phyloP scores from a whole-genome alignment of 768 basidiomycete species.

The Amanita fuliginea region DNA sequence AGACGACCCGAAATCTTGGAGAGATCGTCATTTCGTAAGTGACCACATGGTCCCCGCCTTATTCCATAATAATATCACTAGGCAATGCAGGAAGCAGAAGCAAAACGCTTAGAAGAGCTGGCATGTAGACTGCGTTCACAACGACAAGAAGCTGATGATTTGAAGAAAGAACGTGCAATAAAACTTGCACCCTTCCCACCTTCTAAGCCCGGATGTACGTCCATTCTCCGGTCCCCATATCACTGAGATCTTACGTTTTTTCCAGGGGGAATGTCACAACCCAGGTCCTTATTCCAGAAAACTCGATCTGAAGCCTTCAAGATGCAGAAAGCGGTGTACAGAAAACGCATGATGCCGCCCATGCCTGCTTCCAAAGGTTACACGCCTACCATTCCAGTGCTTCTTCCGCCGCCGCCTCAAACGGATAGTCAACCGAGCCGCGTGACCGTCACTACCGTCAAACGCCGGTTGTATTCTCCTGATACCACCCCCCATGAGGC shows the following conservation, averaged over 20 bases:
- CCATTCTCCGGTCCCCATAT: neutral
- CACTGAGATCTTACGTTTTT: neutral
- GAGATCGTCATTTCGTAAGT: conserved; percentile 57
- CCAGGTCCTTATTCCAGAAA: conserved; percentile 72
- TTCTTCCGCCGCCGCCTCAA: conserved; percentile 22
- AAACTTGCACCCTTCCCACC: conserved; percentile 62
- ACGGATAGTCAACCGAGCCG: conserved; percentile 24
- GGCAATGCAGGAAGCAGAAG: conserved; percentile 48
- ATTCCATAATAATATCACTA: conserved; percentile 16
- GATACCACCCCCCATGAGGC: conserved; percentile 4
- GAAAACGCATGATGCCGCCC: conserved; percentile 40
- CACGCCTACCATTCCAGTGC: conserved; percentile 26
- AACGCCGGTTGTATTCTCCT: conserved; percentile 18
- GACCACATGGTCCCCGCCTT: conserved; percentile 1
- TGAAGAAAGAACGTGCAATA: conserved; percentile 67
- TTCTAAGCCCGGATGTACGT: conserved; percentile 25
- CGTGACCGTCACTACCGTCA: conserved; percentile 43
- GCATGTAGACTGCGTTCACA: conserved; percentile 52
- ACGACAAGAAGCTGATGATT: conserved; percentile 59
- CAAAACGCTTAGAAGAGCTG: conserved; percentile 51
- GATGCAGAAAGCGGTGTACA: conserved; percentile 51
- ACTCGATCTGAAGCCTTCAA: conserved; percentile 61
- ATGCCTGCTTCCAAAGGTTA: conserved; percentile 33
- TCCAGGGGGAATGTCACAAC: conserved; percentile 19
- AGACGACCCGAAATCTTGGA: conserved; percentile 52